Conservation (phyloP, 1,139 yeast genomes). For the Lodderomyces orthopsilosis region DNA sequence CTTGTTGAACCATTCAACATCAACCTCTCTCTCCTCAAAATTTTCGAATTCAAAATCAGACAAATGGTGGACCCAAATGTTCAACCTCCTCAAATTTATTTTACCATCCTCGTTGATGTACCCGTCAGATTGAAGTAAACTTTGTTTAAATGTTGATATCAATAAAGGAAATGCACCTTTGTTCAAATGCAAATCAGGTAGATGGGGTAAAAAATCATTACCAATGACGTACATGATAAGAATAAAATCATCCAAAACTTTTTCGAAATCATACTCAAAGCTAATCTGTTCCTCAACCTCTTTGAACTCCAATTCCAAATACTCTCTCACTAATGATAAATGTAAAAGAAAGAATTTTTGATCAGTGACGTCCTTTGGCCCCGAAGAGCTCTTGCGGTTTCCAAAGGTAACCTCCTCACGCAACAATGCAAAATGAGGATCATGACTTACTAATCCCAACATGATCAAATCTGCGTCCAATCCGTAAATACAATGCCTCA, state of each 20-base stretch:
- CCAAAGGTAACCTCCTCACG: slow-evolving; percentile 97
- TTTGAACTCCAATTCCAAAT: slow-evolving; percentile 79
- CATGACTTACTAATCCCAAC: slow-evolving; percentile 95
- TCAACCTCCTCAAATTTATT: slow-evolving; percentile 71
- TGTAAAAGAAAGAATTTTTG: slow-evolving; percentile 85
- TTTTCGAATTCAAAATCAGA: slow-evolving; percentile 75
- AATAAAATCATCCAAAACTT: slow-evolving; percentile 88
- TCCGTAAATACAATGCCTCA: slow-evolving; percentile 95
- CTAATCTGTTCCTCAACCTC: slow-evolving; percentile 61
- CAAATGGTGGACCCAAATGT: slow-evolving; percentile 67
- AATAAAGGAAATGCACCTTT: slow-evolving; percentile 95
- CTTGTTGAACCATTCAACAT: slow-evolving; percentile 87
- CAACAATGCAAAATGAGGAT: slow-evolving; percentile 89
- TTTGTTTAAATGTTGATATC: slow-evolving; percentile 81
- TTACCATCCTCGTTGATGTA: slow-evolving; percentile 82
- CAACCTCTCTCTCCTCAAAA: slow-evolving; percentile 78
- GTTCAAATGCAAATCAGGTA: slow-evolving; percentile 89
- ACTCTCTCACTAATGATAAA: slow-evolving; percentile 84
- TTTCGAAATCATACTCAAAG: slow-evolving; percentile 83
- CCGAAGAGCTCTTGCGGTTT: slow-evolving; percentile 39
- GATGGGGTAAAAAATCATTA: slow-evolving; percentile 96
- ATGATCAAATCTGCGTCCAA: slow-evolving; percentile 96
- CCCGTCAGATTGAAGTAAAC: slow-evolving; percentile 73
- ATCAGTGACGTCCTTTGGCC: slow-evolving; percentile 56
- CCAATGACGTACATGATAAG: slow-evolving; percentile 93